These are phyloP conservation scores for Malassezia sympodialis DNA, from an alignment of 1,284 basidiomycete species.

Conservation along the genomic window DNA sequence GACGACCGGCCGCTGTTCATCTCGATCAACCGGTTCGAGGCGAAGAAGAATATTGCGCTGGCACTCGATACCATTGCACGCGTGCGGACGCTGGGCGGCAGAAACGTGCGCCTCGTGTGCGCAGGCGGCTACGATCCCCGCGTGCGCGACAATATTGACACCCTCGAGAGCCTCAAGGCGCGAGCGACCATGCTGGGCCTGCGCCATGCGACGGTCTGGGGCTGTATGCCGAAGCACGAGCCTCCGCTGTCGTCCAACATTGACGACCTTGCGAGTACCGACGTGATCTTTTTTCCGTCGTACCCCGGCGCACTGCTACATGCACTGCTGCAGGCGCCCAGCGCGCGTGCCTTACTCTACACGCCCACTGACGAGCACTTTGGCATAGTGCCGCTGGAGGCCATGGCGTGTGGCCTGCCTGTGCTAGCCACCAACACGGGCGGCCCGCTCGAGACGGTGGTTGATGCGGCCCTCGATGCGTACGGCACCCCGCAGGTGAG, in stretches of 20 bases:
- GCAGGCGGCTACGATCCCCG: conserved; percentile 67
- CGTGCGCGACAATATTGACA: conserved; percentile 61
- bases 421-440: conserved; percentile 80
- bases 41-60: conserved; percentile 79
- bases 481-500: conserved; percentile 15
- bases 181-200: conserved; percentile 37
- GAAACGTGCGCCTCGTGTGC: conserved; percentile 24
- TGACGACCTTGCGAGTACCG: not conserved
- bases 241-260: conserved; percentile 29
- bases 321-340: conserved; percentile 25
- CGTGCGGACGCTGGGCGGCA: conserved; percentile 2
- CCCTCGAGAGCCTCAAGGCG: conserved; percentile 45
- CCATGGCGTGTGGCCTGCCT: conserved; percentile 80
- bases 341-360: conserved; percentile 59
- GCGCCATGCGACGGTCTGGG: conserved; percentile 50
- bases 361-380: conserved; percentile 94
- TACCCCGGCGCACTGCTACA: conserved; percentile 35
- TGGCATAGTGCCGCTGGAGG: conserved; percentile 91
- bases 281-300: conserved; percentile 37
- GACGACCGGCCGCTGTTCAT: conserved; percentile 60
- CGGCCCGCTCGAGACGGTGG: conserved; percentile 79
- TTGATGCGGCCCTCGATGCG: conserved; percentile 52
- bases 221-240: conserved; percentile 27
- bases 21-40: conserved; percentile 89
- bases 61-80: conserved; percentile 69